Conservation (phyloP, 2,329 filamentous ascomycete genomes). For the Fusarium denticulatum region DNA sequence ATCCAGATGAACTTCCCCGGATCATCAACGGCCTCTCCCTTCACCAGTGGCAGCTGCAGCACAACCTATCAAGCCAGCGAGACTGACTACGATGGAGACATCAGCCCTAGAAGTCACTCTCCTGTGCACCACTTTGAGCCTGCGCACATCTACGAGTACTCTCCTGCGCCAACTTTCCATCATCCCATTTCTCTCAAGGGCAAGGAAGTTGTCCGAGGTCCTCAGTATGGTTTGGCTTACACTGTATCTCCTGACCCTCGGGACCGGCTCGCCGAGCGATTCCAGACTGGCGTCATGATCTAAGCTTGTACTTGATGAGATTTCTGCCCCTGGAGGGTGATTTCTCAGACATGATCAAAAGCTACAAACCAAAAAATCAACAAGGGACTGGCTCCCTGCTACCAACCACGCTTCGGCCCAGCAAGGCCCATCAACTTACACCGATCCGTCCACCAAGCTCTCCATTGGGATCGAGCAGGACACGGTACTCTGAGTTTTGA, state of each 20-base stretch:
- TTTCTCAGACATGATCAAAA: conserved; percentile 54
- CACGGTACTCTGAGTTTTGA: neutral
- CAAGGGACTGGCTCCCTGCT: neutral
- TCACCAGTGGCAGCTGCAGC: conserved; percentile 58
- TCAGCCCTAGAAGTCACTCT: conserved; percentile 35
- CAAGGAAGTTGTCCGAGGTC: conserved; percentile 52
- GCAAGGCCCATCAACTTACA: neutral
- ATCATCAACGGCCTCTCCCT: conserved; percentile 53
- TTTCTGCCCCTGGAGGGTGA: conserved; percentile 50
- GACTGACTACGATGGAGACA: conserved; percentile 37
- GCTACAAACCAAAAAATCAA: neutral
- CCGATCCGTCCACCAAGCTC: conserved; percentile 22
- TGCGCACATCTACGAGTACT: conserved; percentile 16
- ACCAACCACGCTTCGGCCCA: neutral
- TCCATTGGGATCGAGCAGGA: conserved; percentile 27
- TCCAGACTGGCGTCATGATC: conserved; percentile 29
- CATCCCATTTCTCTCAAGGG: conserved; percentile 51
- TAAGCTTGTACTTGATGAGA: conserved; percentile 13
- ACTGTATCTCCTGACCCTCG: conserved; percentile 50
- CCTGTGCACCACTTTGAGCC: conserved; percentile 12
- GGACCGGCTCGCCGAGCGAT: conserved; percentile 42
- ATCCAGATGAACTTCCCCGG: conserved; percentile 52
- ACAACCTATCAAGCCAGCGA: conserved; percentile 58
- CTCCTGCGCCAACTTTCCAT: conserved; percentile 30
- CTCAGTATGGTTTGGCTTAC: conserved; percentile 49